Percentiles rank a stretch among this genome's conserved stretches.
phyloP scores from a whole-genome alignment of 129 eudicot species.

The Scalesia atractyloides region DNA sequence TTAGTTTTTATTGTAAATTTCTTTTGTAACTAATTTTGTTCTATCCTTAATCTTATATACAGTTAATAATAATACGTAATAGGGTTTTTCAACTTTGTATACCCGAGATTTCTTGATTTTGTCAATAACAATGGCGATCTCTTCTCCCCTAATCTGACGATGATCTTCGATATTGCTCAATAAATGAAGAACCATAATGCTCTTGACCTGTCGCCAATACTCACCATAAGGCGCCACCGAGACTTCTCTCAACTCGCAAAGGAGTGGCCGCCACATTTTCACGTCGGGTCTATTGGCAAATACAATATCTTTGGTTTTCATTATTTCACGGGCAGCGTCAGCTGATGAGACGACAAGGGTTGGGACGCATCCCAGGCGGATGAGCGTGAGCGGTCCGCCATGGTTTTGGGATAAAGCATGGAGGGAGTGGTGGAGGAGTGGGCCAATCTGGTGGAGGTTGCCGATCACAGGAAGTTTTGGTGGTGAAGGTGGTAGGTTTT shows the following conservation, averaged over 20 bases:
- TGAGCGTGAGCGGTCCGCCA: slow-evolving; percentile 65
- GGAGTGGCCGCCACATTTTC: slow-evolving; percentile 28
- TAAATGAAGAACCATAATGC: slow-evolving; percentile 57
- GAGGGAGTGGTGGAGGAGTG: slow-evolving; percentile 54
- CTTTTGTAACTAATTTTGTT: no score
- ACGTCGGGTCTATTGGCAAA: slow-evolving; percentile 58
- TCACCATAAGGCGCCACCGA: slow-evolving; percentile 68
- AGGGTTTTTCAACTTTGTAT: no score
- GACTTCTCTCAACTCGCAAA: slow-evolving; percentile 49
- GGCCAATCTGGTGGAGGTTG: slow-evolving; percentile 63
- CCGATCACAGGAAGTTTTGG: slow-evolving; percentile 68
- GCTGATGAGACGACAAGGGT: slow-evolving; percentile 62
- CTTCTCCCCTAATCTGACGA: slow-evolving; percentile 47
- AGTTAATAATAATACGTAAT: no score
- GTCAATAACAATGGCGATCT: slow-evolving; percentile 36
- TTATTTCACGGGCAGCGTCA: slow-evolving; percentile 56
- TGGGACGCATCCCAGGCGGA: slow-evolving; percentile 57
- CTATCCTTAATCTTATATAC: no score
- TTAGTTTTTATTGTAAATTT: no score
- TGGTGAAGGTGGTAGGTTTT: slow-evolving; percentile 74
- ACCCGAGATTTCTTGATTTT: slow-evolving; percentile 28
- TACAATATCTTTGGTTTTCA: slow-evolving; percentile 62
- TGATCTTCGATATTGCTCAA: slow-evolving; percentile 54
- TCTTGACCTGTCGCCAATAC: slow-evolving; percentile 68
- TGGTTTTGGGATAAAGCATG: slow-evolving; percentile 41